Evolutionary conservation across 2,329 filamentous ascomycete genomes (phyloP), one percentile per base, ranked within the genome.

Genomic region (Mycosphaerella sp.): DNA sequence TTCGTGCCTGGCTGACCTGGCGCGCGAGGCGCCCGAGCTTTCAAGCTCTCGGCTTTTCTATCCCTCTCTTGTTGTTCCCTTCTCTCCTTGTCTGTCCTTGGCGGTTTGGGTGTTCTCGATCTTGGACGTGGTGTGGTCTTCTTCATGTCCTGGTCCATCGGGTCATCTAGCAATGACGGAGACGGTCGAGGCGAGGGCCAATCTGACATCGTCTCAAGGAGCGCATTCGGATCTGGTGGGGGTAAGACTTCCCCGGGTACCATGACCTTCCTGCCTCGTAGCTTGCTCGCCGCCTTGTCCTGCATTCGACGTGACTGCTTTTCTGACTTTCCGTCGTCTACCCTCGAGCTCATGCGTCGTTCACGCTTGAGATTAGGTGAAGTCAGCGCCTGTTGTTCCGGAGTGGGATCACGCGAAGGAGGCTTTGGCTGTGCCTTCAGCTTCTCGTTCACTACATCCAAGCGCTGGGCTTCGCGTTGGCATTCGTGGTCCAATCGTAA

Each of bases 391-490:
- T 59, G 59, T 57, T 67, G 65, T 51, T 68, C 66, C 1, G 70
- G 80, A 1, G 80, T 81, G n/a, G 81, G 79, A 60, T 84, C 82
- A 59, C 79, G 75, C 17, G 79, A 82, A 2, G 80, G 77, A 14
- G 80, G 82, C 66, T 80, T 76, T 2, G 82, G 81, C 45, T 84
- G 75, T 9, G 79, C 77, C 57, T 82, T 76, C 17, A 85, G 75
- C 69, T 84, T 85, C 62, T 77, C 75, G 54, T 77, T 79, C 62
- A 85, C 84, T 53, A 78, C 77, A 48, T 76, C 76, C 46, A 85
- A 69, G 45, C 81, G 76, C 59, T 78, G 77, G 60, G 78, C 74
- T 52, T 71, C 69, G 39, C 64, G 62, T 51, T 62, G 61, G 17
- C 67, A 67, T 55, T 67, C 68, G 23, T 69, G 64, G 48, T 68